phyloP scores from a whole-genome alignment of 2,329 filamentous ascomycete species.

The Sporothrix protearum region DNA sequence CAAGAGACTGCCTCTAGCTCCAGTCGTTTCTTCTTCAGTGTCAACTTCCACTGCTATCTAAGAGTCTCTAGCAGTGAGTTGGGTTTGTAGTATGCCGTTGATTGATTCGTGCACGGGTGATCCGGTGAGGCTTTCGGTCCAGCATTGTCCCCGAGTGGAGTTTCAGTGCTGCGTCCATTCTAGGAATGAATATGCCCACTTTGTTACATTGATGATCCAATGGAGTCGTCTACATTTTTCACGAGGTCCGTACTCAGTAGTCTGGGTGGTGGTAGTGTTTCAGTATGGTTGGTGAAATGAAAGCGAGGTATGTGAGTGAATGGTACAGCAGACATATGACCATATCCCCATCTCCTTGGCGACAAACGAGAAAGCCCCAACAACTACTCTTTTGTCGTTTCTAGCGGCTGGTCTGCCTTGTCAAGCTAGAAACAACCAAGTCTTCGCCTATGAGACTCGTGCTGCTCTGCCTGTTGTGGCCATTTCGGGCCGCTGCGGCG shows the following conservation, averaged over 20 bases:
- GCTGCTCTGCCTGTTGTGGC: conserved; percentile 23
- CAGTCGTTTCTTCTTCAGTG: neutral
- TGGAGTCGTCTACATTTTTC: neutral
- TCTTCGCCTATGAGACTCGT: conserved; percentile 25
- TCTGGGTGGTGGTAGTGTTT: neutral
- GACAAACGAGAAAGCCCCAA: neutral
- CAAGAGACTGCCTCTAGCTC: neutral
- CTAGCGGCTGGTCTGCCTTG: conserved; percentile 4
- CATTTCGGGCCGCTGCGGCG: neutral
- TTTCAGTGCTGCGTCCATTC: neutral
- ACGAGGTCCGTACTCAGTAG: neutral
- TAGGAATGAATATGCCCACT: neutral
- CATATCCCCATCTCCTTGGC: neutral
- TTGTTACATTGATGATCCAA: neutral
- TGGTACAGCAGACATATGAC: neutral
- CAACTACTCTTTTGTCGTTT: neutral
- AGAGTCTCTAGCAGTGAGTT: no score
- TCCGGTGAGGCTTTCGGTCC: neutral
- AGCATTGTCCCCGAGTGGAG: neutral
- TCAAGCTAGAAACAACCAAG: conserved; percentile 22
- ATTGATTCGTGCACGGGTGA: neutral
- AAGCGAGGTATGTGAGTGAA: neutral
- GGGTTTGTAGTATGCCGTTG: neutral
- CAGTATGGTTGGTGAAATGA: neutral
- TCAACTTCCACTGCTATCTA: neutral